Conservation (phyloP, 306 rosid genomes). For the Rosa lucieae region DNA sequence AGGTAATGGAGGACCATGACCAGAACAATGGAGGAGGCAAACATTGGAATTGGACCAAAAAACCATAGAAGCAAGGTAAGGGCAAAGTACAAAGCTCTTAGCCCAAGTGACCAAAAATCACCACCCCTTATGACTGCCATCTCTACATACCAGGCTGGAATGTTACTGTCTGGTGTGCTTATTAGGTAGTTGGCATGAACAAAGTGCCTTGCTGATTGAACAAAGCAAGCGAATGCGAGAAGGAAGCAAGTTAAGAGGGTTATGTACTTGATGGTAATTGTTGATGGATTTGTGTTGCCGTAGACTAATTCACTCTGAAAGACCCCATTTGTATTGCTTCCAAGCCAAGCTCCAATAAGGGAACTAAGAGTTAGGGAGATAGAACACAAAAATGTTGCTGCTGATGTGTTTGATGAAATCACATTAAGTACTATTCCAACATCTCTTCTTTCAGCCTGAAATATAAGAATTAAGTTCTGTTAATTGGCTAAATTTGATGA, state of each 20-base stretch:
- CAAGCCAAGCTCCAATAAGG: slow-evolving; percentile 78
- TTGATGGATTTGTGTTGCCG: slow-evolving; percentile 51
- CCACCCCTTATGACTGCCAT: slow-evolving; percentile 69
- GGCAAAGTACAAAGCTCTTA: slow-evolving; percentile 72
- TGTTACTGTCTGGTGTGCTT: slow-evolving; percentile 51
- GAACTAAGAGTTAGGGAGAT: slow-evolving; percentile 64
- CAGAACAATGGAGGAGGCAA: slow-evolving; percentile 49
- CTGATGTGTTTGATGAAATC: slow-evolving; percentile 56
- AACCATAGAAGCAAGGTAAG: slow-evolving; percentile 71
- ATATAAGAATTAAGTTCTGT: not conserved
- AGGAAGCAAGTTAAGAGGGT: slow-evolving; percentile 64
- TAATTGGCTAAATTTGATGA: not conserved
- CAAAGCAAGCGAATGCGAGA: slow-evolving; percentile 63
- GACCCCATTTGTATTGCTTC: slow-evolving; percentile 29
- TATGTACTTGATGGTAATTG: slow-evolving; percentile 61
- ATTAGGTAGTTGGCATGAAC: slow-evolving; percentile 77
- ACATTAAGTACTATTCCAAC: slow-evolving; percentile 44
- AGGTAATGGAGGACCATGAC: slow-evolving; percentile 48
- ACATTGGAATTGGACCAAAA: slow-evolving; percentile 89
- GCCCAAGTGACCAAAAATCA: slow-evolving; percentile 79
- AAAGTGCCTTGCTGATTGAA: slow-evolving; percentile 72
- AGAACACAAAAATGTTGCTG: slow-evolving; percentile 62
- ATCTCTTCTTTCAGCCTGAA: slow-evolving; percentile 49
- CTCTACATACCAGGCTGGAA: slow-evolving; percentile 53
- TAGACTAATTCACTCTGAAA: slow-evolving; percentile 50